Evolutionary conservation across 1,284 basidiomycete genomes (phyloP), one percentile per base, ranked within the genome.

Genomic region (Ceraceosorus guamensis): DNA sequence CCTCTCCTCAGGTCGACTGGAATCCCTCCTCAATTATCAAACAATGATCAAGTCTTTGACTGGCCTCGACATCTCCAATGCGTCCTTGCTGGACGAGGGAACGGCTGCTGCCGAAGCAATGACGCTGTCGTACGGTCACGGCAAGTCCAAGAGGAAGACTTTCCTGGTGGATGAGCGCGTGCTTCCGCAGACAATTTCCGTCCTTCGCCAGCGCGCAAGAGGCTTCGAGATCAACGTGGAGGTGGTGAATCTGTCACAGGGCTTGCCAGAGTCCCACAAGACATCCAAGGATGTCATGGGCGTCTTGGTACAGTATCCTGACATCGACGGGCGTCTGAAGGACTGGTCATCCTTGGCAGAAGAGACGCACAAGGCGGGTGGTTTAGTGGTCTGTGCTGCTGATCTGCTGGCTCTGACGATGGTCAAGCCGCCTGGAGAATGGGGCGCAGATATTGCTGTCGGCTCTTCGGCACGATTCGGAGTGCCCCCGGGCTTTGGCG

Each of bases 391-490:
- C 24, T 89, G 87, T 64, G 91, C 91, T 10, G 90, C 90, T 11
- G 93, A 98, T 78, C 83, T 98, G 50, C 81, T 98, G 33, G 90
- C 93, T 2, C 80, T 97, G 71, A 91, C 92, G 6, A 83, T 91
- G 82, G 82, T 98, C 68, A 91, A 89, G 74, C 90, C 93, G 30
- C 93, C 93, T 10, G 93, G 93, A 57, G 93, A 97, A 81, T 97
- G 93, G 90, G 93, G 93, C 50, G 92, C 91, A 37, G 93, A 98
- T 77, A 86, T 98, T 64, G 92, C 91, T 3, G 81, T 93, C 53
- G 93, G 93, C 45, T 97, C 93, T 77, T 89, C 91, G 39, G 92
- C 88, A 46, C 85, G 93, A 45, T 98, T 98, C 72, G 93, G 93
- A 56, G 78, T 78, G 4, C 76, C 77, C n/a, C 73, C 78, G 33